These are phyloP conservation scores for Diutina mesorugosa DNA, from an alignment of 1,139 yeast genomes.

Conservation along the genomic window DNA sequence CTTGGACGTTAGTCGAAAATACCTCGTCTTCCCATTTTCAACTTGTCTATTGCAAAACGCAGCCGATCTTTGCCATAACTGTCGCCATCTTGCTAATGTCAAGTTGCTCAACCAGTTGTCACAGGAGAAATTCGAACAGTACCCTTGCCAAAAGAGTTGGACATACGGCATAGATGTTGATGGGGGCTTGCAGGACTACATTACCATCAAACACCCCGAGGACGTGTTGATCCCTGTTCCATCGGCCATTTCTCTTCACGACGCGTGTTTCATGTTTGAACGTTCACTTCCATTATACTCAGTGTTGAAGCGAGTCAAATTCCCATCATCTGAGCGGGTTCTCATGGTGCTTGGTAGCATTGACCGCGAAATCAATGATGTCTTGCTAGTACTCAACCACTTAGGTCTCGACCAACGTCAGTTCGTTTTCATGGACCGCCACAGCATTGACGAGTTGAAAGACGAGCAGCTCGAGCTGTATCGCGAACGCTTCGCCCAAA, in stretches of 20 bases:
- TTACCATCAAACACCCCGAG: slow-evolving; percentile 16
- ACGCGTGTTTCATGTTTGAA: slow-evolving; percentile 22
- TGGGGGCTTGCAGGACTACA: slow-evolving; percentile 29
- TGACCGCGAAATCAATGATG: slow-evolving; percentile 22
- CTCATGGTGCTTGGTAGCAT: slow-evolving; percentile 19
- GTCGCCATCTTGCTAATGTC: slow-evolving; percentile 7
- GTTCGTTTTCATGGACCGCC: slow-evolving; percentile 17
- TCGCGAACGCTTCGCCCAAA: slow-evolving; percentile 10
- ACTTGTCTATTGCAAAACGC: slow-evolving; percentile 17
- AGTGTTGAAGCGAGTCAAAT: slow-evolving; percentile 8
- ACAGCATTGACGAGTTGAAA: slow-evolving; percentile 5
- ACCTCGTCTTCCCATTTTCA: slow-evolving; percentile 24
- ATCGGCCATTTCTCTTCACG: slow-evolving; percentile 21
- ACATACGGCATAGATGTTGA: slow-evolving; percentile 24
- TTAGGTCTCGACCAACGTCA: slow-evolving; percentile 15
- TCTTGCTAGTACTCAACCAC: slow-evolving; percentile 20
- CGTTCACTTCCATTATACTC: slow-evolving; percentile 23
- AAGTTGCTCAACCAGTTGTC: slow-evolving; percentile 3
- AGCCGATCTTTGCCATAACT: slow-evolving; percentile 12
- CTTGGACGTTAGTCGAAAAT: slow-evolving; percentile 9
- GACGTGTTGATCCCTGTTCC: slow-evolving; percentile 18
- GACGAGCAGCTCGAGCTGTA: slow-evolving; percentile 7
- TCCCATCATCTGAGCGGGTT: slow-evolving; percentile 5
- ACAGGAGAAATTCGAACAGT: slow-evolving; percentile 7
- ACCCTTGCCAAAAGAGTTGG: slow-evolving; percentile 14